Evolutionary conservation across 2,329 filamentous ascomycete species (phyloP).

Genomic region (Rhynchosporium secalis): DNA sequence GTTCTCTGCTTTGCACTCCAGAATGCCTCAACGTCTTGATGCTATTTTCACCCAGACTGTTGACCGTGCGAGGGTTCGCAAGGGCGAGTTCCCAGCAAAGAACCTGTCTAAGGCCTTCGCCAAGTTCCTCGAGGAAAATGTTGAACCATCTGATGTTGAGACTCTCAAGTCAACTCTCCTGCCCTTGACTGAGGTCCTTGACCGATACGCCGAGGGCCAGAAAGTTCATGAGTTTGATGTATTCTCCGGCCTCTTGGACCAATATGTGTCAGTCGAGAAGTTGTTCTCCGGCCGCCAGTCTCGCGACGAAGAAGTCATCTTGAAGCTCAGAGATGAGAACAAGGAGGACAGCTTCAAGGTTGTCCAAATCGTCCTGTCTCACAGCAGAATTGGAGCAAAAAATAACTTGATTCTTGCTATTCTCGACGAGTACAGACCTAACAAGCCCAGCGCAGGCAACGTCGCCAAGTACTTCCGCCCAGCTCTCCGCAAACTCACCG

Average conservation of each 20-base stretch:
- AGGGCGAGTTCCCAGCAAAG: slow-evolving; percentile 89
- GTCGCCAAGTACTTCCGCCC: slow-evolving; percentile 85
- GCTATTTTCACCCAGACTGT: slow-evolving; percentile 79
- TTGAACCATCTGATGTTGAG: slow-evolving; percentile 70
- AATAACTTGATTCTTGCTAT: slow-evolving; percentile 91
- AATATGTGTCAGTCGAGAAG: slow-evolving; percentile 81
- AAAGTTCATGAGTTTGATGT: slow-evolving; percentile 87
- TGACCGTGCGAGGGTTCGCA: slow-evolving; percentile 75
- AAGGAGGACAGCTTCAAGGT: slow-evolving; percentile 87
- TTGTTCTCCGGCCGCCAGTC: slow-evolving; percentile 82
- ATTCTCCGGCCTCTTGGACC: slow-evolving; percentile 74
- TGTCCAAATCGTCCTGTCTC: slow-evolving; percentile 86
- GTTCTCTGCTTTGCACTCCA: slow-evolving; percentile 92
- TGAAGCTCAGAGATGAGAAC: slow-evolving; percentile 92
- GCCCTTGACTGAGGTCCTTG: slow-evolving; percentile 76
- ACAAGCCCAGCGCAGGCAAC: slow-evolving; percentile 86
- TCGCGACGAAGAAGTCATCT: slow-evolving; percentile 90
- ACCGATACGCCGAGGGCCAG: slow-evolving; percentile 80
- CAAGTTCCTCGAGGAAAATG: slow-evolving; percentile 87
- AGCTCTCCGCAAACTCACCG: slow-evolving; percentile 80
- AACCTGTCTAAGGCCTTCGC: slow-evolving; percentile 78
- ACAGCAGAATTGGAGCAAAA: slow-evolving; percentile 90
- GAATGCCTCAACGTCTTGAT: slow-evolving; percentile 95
- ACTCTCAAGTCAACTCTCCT: slow-evolving; percentile 71
- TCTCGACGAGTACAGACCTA: slow-evolving; percentile 90